A percentile compares a stretch with the other conserved stretches of the same genome.
These are phyloP conservation scores for Hordeum pubiflorum DNA, from an alignment of 202 grass and related monocot genomes.

Conservation along the genomic window DNA sequence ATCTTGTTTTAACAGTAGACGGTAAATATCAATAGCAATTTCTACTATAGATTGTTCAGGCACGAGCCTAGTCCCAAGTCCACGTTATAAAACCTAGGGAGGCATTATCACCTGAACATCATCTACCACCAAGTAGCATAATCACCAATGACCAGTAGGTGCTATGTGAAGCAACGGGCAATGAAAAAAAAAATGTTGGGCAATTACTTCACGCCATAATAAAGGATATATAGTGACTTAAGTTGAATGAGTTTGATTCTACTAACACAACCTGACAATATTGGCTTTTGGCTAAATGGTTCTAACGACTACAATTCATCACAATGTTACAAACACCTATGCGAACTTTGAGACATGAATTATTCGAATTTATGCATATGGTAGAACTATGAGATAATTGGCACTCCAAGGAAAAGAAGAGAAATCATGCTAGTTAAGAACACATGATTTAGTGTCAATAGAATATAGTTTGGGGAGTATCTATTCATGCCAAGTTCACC, in stretches of 20 bases:
- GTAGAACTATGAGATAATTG: background rate
- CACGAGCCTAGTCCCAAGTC: background rate
- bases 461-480: constrained; percentile 1
- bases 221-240: background rate
- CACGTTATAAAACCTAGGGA: background rate
- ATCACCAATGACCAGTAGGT: background rate
- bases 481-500: background rate
- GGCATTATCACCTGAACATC: background rate
- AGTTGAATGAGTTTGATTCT: background rate
- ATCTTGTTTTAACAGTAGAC: background rate
- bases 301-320: background rate
- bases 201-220: background rate
- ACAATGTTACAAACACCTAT: background rate
- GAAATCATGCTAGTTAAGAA: background rate
- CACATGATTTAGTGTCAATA: background rate
- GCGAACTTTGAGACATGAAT: background rate
- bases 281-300: background rate
- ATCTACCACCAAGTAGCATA: background rate
- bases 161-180: background rate
- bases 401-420: background rate
- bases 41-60: background rate
- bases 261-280: background rate
- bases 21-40: background rate
- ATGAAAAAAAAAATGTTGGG: background rate
- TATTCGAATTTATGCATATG: background rate